These are phyloP conservation scores for Candida palmyrensis DNA, from an alignment of 805 yeast species.

Conservation along the genomic window DNA sequence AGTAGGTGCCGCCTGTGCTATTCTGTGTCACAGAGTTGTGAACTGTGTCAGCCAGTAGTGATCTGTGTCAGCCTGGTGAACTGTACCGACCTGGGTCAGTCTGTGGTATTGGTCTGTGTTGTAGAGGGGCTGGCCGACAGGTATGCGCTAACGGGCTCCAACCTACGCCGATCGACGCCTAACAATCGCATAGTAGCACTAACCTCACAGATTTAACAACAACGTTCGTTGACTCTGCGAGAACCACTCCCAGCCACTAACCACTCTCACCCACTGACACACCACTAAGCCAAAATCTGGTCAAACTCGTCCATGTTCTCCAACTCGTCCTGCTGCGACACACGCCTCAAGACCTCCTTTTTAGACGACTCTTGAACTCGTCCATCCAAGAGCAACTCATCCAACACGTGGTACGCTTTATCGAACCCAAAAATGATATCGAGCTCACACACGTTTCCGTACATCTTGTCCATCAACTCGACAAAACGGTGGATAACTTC, in stretches of 20 bases:
- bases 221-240: too few species aligned
- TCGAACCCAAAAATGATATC: conserved; percentile 96
- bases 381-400: conserved; percentile 87
- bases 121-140: too few species aligned
- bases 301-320: conserved; percentile 70
- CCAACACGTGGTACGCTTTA: conserved; percentile 87
- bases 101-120: too few species aligned
- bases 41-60: too few species aligned
- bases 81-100: too few species aligned
- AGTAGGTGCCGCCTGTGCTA: too few species aligned
- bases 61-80: too few species aligned
- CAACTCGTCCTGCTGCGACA: conserved; percentile 80
- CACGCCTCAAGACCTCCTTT: conserved; percentile 69
- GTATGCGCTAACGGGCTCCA: too few species aligned
- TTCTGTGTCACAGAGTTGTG: too few species aligned
- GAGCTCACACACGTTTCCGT: conserved; percentile 93
- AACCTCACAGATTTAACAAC: too few species aligned
- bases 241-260: background rate
- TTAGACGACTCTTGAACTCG: conserved; percentile 78
- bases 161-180: too few species aligned
- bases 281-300: conserved; percentile 23
- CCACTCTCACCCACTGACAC: background rate
- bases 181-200: too few species aligned
- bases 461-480: conserved; percentile 93
- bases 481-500: conserved; percentile 91